Conservation (phyloP, 2,329 filamentous ascomycete species). For the Pseudonectria buxi region DNA sequence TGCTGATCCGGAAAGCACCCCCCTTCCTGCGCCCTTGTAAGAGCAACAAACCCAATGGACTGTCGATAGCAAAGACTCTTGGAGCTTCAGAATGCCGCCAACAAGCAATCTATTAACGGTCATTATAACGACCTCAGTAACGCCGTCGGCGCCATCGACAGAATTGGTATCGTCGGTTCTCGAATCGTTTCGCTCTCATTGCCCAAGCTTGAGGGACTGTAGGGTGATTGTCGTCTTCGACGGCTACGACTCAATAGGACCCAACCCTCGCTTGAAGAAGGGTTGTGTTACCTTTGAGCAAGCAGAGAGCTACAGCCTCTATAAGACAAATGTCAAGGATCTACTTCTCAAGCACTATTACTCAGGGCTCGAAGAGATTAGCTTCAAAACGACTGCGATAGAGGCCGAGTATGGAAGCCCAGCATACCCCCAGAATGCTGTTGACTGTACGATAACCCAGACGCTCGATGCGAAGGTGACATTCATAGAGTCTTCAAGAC, state of each 20-base stretch:
- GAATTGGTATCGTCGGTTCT: conserved; percentile 44
- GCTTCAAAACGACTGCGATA: conserved; percentile 13
- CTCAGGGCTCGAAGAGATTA: neutral
- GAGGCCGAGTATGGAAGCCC: conserved; percentile 44
- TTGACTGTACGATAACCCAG: conserved; percentile 29
- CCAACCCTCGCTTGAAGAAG: conserved; percentile 42
- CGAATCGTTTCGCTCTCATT: conserved; percentile 38
- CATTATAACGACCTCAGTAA: conserved; percentile 49
- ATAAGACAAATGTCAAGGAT: conserved; percentile 41
- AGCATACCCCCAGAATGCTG: conserved; percentile 24
- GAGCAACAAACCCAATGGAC: no score
- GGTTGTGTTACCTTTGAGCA: conserved; percentile 43
- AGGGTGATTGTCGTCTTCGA: conserved; percentile 46
- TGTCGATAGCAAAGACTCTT: no score
- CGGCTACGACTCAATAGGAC: conserved; percentile 40
- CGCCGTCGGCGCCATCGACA: conserved; percentile 46
- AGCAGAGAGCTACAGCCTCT: conserved; percentile 34
- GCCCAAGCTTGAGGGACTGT: conserved; percentile 34
- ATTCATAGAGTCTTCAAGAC: conserved; percentile 42
- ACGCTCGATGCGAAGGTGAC: conserved; percentile 32
- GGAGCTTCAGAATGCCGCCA: no score
- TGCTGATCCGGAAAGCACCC: no score
- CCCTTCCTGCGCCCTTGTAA: no score
- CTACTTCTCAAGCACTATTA: conserved; percentile 24
- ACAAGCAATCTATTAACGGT: conserved; percentile 16